Conservation (phyloP, 352 stramenopile genomes). For the Albugo candida region DNA sequence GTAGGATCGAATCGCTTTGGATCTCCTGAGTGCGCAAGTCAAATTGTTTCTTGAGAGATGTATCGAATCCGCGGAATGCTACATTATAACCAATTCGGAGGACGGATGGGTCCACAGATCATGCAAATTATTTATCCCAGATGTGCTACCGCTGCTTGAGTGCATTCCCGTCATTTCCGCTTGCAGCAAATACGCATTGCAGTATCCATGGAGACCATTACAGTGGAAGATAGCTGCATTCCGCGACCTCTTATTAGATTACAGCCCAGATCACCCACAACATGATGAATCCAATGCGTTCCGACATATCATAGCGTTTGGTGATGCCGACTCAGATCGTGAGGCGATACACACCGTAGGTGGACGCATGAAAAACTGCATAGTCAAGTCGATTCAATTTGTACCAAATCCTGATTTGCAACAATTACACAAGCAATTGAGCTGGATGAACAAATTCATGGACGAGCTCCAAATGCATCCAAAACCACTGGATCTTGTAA, state of each 20-base stretch:
- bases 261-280: background rate
- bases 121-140: slow-evolving; percentile 46
- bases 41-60: slow-evolving; percentile 29
- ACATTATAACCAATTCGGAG: slow-evolving; percentile 53
- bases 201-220: slow-evolving; percentile 33
- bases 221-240: slow-evolving; percentile 71
- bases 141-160: slow-evolving; percentile 26
- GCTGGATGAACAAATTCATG: slow-evolving; percentile 35
- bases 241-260: slow-evolving; percentile 25
- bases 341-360: slow-evolving; percentile 40
- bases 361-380: slow-evolving; percentile 17
- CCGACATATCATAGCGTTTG: slow-evolving; percentile 49
- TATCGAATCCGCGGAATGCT: slow-evolving; percentile 21
- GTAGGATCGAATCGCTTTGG: slow-evolving; percentile 11
- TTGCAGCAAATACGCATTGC: slow-evolving; percentile 31
- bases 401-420: slow-evolving; percentile 52
- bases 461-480: slow-evolving; percentile 36
- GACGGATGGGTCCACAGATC: slow-evolving; percentile 55
- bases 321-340: slow-evolving; percentile 51
- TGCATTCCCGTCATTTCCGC: slow-evolving; percentile 46
- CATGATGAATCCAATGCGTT: slow-evolving; percentile 2
- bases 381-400: slow-evolving; percentile 64
- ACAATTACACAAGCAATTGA: slow-evolving; percentile 52
- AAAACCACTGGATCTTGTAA: slow-evolving; percentile 46
- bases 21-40: slow-evolving; percentile 17